Evolutionary conservation across 169 alveolate species (phyloP), one percentile per base, ranked within the genome.

Genomic region (Plasmodium sp.): DNA sequence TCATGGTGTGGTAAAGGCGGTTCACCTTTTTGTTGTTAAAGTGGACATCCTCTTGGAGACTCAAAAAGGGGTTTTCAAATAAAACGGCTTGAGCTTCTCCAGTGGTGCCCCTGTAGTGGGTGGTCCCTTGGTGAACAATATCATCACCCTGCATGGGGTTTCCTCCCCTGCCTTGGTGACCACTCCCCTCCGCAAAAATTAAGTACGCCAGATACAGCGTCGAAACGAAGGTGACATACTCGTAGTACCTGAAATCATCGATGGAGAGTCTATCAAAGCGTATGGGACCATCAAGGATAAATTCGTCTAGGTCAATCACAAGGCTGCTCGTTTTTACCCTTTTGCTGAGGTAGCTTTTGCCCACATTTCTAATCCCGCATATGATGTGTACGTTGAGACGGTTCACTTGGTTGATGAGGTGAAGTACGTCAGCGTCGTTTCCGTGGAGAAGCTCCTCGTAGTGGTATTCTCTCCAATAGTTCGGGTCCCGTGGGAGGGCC

Each of bases 361-460:
- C 93, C 31, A 84, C 93, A 84, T 84, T 84, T 41, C 93, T 22
- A 39, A 84, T 84, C 16, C 93, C 93, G 77, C 93, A 84, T 72
- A 84, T 84, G 14, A 84, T 22, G 22, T 36, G n/a, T 43, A 84
- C 27, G 56, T 84, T 84, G 12, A 84, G 74, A 27, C 14, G 22
- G 33, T 84, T 84, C 34, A 84, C 34, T 84, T 84, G 58, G 51
- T 84, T 84, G n/a, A 73, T 9, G 45, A 84, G 77, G 58, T 84
- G 77, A 84, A n/a, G 39, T 2, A 84, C 6, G 6, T 84, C 77
- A 12, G 48, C 51, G 41, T 84, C 79, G 77, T 84, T 39, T 73
- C 43, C 75, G 34, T 67, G 33, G 0, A 43, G 36, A 31, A 84
- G 33, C 12, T 72, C 84, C 56, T 84, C 77, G n/a, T 84, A 84